phyloP scores from a whole-genome alignment of 2,329 filamentous ascomycete genomes.

The Westerdykella aurantiaca region DNA sequence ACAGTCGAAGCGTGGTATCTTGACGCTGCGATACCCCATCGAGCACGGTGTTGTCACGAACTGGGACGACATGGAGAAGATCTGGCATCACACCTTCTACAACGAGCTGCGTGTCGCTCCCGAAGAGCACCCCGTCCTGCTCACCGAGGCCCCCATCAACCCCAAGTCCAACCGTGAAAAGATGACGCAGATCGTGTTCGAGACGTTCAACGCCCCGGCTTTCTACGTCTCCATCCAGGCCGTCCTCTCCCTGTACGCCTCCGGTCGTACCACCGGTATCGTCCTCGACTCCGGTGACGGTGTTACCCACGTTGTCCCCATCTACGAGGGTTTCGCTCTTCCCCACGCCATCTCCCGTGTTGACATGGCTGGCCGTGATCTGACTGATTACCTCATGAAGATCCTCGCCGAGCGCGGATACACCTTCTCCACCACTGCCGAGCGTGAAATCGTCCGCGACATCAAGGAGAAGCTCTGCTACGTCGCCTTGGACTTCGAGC shows the following conservation, averaged over 20 bases:
- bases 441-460: conserved; percentile 99
- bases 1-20: conserved; percentile 99
- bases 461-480: conserved; percentile 99
- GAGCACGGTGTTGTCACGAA: conserved; percentile 99
- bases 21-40: conserved; percentile 98
- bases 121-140: conserved; percentile 98
- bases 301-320: conserved; percentile 99
- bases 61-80: conserved; percentile 99
- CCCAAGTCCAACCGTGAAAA: conserved; percentile 99
- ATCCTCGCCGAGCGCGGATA: conserved; percentile 99
- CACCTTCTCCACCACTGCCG: conserved; percentile 98
- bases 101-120: conserved; percentile 99
- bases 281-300: conserved; percentile 99
- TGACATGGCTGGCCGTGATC: conserved; percentile 99
- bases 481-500: conserved; percentile 99
- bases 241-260: conserved; percentile 97
- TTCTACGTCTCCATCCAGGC: conserved; percentile 99
- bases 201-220: conserved; percentile 99
- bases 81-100: conserved; percentile 99
- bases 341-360: conserved; percentile 99
- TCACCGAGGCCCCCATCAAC: conserved; percentile 99
- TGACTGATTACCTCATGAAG: conserved; percentile 99
- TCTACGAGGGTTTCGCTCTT: conserved; percentile 99
- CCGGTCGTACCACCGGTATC: conserved; percentile 99
- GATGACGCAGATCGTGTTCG: conserved; percentile 99